phyloP scores from a whole-genome alignment of 495 filamentous ascomycete genomes.

The Parathielavia appendiculata region DNA sequence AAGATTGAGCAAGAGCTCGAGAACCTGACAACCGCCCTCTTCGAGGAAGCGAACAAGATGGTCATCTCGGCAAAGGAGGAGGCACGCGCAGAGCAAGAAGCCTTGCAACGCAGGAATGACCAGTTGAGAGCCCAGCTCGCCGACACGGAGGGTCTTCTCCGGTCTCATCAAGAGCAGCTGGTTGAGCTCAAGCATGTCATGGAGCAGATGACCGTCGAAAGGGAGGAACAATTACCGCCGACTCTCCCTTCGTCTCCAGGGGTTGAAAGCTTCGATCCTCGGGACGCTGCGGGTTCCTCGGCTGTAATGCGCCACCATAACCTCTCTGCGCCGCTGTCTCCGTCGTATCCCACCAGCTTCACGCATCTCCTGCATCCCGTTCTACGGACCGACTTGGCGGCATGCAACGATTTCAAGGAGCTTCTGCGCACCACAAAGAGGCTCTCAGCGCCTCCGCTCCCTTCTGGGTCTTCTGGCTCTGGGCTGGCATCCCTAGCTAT shows the following conservation, averaged over 20 bases:
- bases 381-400: conserved; percentile 70
- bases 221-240: conserved; percentile 61
- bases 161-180: conserved; percentile 89
- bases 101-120: conserved; percentile 34
- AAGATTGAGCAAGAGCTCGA: conserved; percentile 78
- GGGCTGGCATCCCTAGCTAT: conserved; percentile 46
- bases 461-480: conserved; percentile 13
- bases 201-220: conserved; percentile 74
- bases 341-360: conserved; percentile 81
- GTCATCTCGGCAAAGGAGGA: conserved; percentile 59
- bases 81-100: conserved; percentile 34
- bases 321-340: conserved; percentile 55
- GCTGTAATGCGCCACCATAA: conserved; percentile 42
- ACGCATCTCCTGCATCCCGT: conserved; percentile 75
- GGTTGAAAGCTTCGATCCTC: conserved; percentile 44
- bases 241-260: conserved; percentile 61
- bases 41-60: conserved; percentile 97
- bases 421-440: conserved; percentile 64
- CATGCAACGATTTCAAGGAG: conserved; percentile 80
- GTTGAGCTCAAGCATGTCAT: conserved; percentile 85
- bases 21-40: conserved; percentile 78
- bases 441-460: conserved; percentile 34
- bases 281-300: conserved; percentile 36
- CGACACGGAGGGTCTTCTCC: conserved; percentile 71
- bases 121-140: conserved; percentile 47